Conservation (phyloP, 1,139 yeast species). For the Blastobotrys arbuscula region DNA sequence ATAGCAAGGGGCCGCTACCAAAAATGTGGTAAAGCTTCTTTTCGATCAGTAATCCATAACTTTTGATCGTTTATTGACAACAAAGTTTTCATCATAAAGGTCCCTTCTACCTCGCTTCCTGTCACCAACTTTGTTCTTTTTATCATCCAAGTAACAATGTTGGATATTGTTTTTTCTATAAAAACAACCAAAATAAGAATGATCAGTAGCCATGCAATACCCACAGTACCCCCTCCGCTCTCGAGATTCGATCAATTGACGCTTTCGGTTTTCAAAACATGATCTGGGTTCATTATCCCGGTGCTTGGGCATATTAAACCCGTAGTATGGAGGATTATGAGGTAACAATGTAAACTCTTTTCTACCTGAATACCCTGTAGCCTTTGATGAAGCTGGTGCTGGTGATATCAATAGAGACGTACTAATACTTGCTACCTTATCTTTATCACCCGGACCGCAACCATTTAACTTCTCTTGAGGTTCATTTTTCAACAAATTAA, state of each 20-base stretch:
- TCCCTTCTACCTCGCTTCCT: too few relatives aligned
- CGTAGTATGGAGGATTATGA: constrained; percentile 9
- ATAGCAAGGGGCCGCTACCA: too few relatives aligned
- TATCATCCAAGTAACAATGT: too few relatives aligned
- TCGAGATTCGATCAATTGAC: constrained; percentile 8
- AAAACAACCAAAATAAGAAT: constrained; percentile 6
- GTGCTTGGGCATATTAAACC: constrained; percentile 1
- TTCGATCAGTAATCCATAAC: too few relatives aligned
- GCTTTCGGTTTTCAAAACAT: constrained; percentile 9
- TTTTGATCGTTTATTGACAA: too few relatives aligned
- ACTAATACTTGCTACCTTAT: neutral
- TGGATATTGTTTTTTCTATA: neutral
- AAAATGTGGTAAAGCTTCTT: too few relatives aligned
- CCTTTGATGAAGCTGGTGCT: too few relatives aligned
- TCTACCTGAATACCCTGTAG: too few relatives aligned
- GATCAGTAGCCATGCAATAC: neutral
- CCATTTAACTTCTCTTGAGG: constrained; percentile 4
- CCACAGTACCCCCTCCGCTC: constrained; percentile 8
- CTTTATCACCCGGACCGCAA: neutral
- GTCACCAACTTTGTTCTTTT: too few relatives aligned
- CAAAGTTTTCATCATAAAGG: too few relatives aligned
- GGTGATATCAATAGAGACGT: neutral
- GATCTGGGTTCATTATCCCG: constrained; percentile 1
- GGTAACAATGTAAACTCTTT: constrained; percentile 8
- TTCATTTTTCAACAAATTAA: constrained; percentile 8